Base-by-base conservation (phyloP, 2,329 filamentous ascomycete genomes). In the Orbilia blumenaviensis region DNA sequence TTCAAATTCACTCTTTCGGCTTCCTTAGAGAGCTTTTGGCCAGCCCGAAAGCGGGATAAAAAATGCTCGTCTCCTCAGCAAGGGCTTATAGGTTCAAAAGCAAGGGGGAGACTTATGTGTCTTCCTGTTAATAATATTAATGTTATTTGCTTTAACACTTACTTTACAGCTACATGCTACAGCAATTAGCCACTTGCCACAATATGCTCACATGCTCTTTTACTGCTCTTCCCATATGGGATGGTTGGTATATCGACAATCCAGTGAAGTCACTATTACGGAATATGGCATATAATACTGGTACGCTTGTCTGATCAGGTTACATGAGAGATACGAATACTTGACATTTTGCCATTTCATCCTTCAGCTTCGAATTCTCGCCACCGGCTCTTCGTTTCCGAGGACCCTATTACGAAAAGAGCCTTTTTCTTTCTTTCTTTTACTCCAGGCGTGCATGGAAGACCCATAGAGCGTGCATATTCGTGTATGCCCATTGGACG, bases 401-500 rank as follows among this genome's bases (percentile, higher is more conserved):
- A 16, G 23, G 32, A 10, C 32, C 50, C 38, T 32, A 56, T 56
- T 56, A 38, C 29, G 32, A 38, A 38, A 56, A 56, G 23, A n/a
- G n/a, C n/a, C n/a, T n/a, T n/a, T n/a, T n/a, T n/a, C n/a, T n/a
- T n/a, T n/a, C n/a, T n/a, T n/a, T n/a, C n/a, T n/a, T 56, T 56
- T 56, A 14, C 18, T 38, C 52, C 29, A 38, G 18, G 10, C 4
- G 32, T 56, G 52, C 52, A 56, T 56, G 52, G 29, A 38, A 38
- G 52, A 38, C 52, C 52, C 52, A 38, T 56, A 2, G 32, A 56
- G 32, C 52, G 52, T 38, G 52, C 52, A 56, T 56, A 56, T 36
- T 56, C 18, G 32, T 25, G 8, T 38, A 38, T n/a, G 18, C 14
- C 18, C 10, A 56, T 6, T 56, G 4, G 16, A 36, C n/a, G 50